These are phyloP conservation scores for Erysimum cheiri DNA, from an alignment of 441 rosid species.

Conservation along the genomic window DNA sequence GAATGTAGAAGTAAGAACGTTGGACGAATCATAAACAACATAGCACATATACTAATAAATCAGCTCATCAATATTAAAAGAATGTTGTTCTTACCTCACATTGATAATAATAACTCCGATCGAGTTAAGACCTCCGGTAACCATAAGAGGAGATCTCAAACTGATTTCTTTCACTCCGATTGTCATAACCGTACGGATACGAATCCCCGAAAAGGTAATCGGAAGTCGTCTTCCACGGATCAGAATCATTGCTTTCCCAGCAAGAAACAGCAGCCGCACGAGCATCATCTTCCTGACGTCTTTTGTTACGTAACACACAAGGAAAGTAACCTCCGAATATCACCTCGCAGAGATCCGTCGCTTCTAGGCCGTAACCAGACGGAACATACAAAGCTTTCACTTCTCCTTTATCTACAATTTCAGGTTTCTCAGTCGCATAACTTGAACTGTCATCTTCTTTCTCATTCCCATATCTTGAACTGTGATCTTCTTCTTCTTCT, in stretches of 20 bases:
- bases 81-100: slow-evolving; percentile 29
- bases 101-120: slow-evolving; percentile 3
- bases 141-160: slow-evolving; percentile 39
- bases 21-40: slow-evolving; percentile 20
- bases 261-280: slow-evolving; percentile 35
- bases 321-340: slow-evolving; percentile 85
- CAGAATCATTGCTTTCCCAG: slow-evolving; percentile 40
- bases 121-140: slow-evolving; percentile 29
- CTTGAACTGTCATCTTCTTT: slow-evolving; percentile 22
- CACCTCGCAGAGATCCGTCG: slow-evolving; percentile 78
- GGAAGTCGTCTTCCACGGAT: slow-evolving; percentile 61
- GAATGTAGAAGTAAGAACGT: background rate
- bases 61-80: slow-evolving; percentile 17
- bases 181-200: slow-evolving; percentile 54
- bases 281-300: slow-evolving; percentile 33
- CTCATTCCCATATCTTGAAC: background rate
- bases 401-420: slow-evolving; percentile 30
- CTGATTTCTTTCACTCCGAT: slow-evolving; percentile 39
- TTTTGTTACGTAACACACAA: slow-evolving; percentile 54
- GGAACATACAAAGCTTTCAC: slow-evolving; percentile 52
- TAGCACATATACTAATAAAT: background rate
- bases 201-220: slow-evolving; percentile 75
- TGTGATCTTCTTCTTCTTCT: background rate
- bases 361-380: slow-evolving; percentile 76
- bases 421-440: slow-evolving; percentile 15